Evolutionary conservation across 1,284 basidiomycete species (phyloP).

Genomic region (Thelephora terrestris): DNA sequence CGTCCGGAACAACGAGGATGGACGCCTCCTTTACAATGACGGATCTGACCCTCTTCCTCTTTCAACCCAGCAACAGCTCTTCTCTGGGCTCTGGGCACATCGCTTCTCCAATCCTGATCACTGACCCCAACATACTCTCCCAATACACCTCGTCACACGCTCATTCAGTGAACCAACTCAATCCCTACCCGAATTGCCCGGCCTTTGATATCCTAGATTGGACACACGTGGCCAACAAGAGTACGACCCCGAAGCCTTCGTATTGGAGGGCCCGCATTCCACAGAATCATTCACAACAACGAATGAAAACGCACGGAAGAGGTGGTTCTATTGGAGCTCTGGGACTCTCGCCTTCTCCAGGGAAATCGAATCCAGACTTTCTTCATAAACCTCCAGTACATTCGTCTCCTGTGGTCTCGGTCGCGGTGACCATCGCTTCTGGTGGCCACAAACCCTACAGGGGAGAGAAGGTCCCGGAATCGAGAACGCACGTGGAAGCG

Average conservation of each 20-base stretch:
- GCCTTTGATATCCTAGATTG: conserved; percentile 52
- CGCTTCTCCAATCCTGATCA: conserved; percentile 53
- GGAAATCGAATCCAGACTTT: conserved; percentile 2
- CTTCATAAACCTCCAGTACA: neutral
- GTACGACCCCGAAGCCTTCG: conserved; percentile 42
- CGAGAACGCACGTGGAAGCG: conserved; percentile 24
- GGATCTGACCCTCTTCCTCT: conserved; percentile 46
- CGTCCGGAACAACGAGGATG: conserved; percentile 5
- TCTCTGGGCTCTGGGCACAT: conserved; percentile 14
- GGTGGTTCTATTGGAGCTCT: conserved; percentile 7
- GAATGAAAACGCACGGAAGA: neutral
- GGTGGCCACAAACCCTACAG: neutral
- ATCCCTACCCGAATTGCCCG: conserved; percentile 21
- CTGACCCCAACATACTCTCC: conserved; percentile 43
- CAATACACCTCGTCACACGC: conserved; percentile 36
- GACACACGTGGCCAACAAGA: conserved; percentile 36
- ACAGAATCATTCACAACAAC: conserved; percentile 8
- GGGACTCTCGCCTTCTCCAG: conserved; percentile 10
- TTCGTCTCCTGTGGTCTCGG: conserved; percentile 12
- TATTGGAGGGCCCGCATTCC: conserved; percentile 43
- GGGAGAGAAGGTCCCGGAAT: conserved; percentile 6
- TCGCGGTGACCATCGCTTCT: conserved; percentile 11
- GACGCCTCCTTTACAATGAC: conserved; percentile 24
- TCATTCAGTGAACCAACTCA: conserved; percentile 26
- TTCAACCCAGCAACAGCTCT: conserved; percentile 20